Base-by-base conservation (phyloP, 257 asterid genomes). In the Solanum pimpinellifolium region DNA sequence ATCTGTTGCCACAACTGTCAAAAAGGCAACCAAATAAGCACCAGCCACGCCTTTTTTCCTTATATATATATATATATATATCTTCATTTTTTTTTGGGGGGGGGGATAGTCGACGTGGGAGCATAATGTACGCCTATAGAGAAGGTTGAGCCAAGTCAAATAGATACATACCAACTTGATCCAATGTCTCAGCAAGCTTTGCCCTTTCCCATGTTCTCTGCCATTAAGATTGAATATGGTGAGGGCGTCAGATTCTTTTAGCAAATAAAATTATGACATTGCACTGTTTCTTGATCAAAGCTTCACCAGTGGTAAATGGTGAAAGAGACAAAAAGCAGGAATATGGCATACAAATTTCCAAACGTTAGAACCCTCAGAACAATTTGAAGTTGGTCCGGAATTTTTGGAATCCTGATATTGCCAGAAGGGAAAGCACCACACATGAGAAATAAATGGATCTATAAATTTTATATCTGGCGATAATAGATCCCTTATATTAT, bases 121-220 rank as follows among this genome's bases (percentile, higher is more conserved):
- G 41, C 6, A 35, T 18, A 46, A 46, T 16, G 25, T 46, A 9
- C 66, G 10, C 44, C 7, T 47, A 80, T 29, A 16, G 68, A 47
- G 29, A 42, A 23, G 14, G 66, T 80, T 12, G 1, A 29, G 29
- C 11, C 11, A 80, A 31, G 85, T 33, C 70, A 77, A 86, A 77
- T 70, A 72, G 21, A 62, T 47, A 62, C 89, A 87, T 93, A 95
- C 98, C 98, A 86, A 95, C 90, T 90, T 90, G 97, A 90, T 95
- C 98, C 93, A 95, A 88, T 21, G 96, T 88, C 11, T 92, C 81
- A 0, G 99, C 98, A 93, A 93, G 37, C 92, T 94, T 97, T 1
- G 99, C 99, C 87, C 98, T 91, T 90, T 97, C 98, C 99, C 99
- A 97, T 68, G 99, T 95, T 91, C 99, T 94, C 99, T 97, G 96